phyloP scores from a whole-genome alignment of 768 basidiomycete genomes.

The Ramaria rubella region DNA sequence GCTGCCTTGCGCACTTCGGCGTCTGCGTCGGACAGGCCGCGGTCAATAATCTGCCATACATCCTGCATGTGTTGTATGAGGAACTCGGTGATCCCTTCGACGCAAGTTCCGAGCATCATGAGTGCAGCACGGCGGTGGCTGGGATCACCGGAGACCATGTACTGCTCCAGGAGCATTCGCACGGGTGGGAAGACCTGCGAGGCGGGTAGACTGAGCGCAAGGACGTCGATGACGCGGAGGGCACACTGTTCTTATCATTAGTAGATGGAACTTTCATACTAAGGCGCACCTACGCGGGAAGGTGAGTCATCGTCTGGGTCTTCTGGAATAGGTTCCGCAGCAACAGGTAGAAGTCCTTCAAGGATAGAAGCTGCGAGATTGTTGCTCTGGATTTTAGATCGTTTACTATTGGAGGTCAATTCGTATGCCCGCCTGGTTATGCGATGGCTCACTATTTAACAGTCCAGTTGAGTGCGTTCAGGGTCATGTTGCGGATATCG shows the following conservation, averaged over 20 bases:
- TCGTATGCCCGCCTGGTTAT: background rate
- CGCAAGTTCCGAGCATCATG: slow-evolving; percentile 90
- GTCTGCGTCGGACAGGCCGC: slow-evolving; percentile 79
- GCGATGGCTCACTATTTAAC: slow-evolving; percentile 73
- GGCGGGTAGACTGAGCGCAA: slow-evolving; percentile 89
- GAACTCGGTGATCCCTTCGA: slow-evolving; percentile 96
- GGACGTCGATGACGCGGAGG: slow-evolving; percentile 87
- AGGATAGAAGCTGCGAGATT: slow-evolving; percentile 81
- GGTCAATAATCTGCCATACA: slow-evolving; percentile 92
- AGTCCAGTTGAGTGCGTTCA: slow-evolving; percentile 95
- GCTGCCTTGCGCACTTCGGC: slow-evolving; percentile 87
- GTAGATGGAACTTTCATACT: background rate
- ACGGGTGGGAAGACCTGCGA: slow-evolving; percentile 94
- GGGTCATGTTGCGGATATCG: slow-evolving; percentile 80
- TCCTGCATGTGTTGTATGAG: slow-evolving; percentile 84
- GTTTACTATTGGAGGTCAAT: slow-evolving; percentile 59
- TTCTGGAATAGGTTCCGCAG: slow-evolving; percentile 89
- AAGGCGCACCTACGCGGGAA: slow-evolving; percentile 56
- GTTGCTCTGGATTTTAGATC: slow-evolving; percentile 85
- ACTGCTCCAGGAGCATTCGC: slow-evolving; percentile 72
- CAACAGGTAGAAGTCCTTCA: slow-evolving; percentile 88
- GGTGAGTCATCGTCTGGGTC: slow-evolving; percentile 92
- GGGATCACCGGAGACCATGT: slow-evolving; percentile 76
- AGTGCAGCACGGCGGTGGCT: slow-evolving; percentile 83
- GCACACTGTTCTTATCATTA: slow-evolving; percentile 54